These are phyloP conservation scores for Fusarium multiceps DNA, from an alignment of 2,329 filamentous ascomycete species.

Conservation along the genomic window DNA sequence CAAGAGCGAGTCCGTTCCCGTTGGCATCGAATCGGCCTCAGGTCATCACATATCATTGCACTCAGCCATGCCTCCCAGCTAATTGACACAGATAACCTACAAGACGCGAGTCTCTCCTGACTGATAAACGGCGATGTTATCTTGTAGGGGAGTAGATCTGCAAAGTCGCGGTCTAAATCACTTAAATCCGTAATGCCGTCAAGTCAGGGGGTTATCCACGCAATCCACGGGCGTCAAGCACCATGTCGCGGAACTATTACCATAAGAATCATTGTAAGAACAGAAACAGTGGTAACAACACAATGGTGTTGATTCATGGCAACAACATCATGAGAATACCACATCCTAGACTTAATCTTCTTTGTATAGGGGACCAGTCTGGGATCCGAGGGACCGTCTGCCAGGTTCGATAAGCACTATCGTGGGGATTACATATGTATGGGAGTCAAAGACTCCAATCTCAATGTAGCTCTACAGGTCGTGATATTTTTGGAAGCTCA, in stretches of 20 bases:
- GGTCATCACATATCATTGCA: neutral
- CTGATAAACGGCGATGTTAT: neutral
- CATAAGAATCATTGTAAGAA: neutral
- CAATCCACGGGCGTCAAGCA: neutral
- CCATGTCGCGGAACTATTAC: neutral
- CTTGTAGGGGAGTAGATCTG: neutral
- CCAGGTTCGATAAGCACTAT: neutral
- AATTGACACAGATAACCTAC: neutral
- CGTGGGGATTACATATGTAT: neutral
- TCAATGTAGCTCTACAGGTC: neutral
- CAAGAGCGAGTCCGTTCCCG: neutral
- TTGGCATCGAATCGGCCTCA: neutral
- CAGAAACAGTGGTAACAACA: neutral
- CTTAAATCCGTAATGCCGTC: neutral
- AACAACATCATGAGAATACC: neutral
- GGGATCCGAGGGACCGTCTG: neutral
- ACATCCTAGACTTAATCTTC: neutral
- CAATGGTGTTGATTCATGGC: neutral
- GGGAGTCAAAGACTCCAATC: neutral
- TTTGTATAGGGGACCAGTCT: neutral
- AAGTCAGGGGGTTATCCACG: neutral
- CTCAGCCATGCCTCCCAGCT: neutral
- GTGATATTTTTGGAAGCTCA: slow-evolving; percentile 1
- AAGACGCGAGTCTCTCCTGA: neutral
- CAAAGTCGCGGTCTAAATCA: neutral